Base-by-base conservation (phyloP, 495 filamentous ascomycete species). In the Letharia lupina region DNA sequence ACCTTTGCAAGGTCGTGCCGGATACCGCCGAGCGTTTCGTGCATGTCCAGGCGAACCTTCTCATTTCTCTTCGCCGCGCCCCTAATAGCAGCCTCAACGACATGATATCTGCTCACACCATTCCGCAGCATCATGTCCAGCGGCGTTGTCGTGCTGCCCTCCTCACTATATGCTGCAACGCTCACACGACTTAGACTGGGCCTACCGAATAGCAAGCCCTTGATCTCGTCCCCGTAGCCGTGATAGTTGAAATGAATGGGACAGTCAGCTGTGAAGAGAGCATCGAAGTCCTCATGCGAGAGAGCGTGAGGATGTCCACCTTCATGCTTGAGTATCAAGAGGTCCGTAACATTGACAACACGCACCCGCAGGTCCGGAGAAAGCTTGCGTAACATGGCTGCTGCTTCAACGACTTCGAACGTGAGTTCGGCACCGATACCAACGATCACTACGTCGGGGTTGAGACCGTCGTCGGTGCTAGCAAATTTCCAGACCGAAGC, bases 121-220 rank as follows among this genome's bases (percentile, higher is more conserved):
- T 91, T 91, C 47, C 81, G 71, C 15, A 90, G 74, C 86, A 89
- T 85, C 87, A 90, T 90, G 65, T 90, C 84, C 68, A 90, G 89
- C 8, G 86, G 87, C 13, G 86, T 91, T 0, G 87, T 91, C 1
- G 86, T 90, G 62, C 78, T 84, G 6, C 89, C 88, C 71, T 91
- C 87, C 72, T 91, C 88, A 1, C 77, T 78, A 69, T 91, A 91
- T 6, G 84, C 85, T n/a, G 76, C 79, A 42, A 90, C 81, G 4
- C 70, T 80, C 56, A 87, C 79, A 9, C 85, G 77, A 15, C 82
- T 76, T 10, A 83, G 66, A 28, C 73, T 69, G 0, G 75, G 76
- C 2, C 86, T 78, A 2, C 86, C 84, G 72, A 89, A 89, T 3
- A 90, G 77, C 58, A 89, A 70, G 0, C 86, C 86, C 68, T 84